Evolutionary conservation across 2,329 filamentous ascomycete species (phyloP).

Genomic region (Aspergillus texensis): DNA sequence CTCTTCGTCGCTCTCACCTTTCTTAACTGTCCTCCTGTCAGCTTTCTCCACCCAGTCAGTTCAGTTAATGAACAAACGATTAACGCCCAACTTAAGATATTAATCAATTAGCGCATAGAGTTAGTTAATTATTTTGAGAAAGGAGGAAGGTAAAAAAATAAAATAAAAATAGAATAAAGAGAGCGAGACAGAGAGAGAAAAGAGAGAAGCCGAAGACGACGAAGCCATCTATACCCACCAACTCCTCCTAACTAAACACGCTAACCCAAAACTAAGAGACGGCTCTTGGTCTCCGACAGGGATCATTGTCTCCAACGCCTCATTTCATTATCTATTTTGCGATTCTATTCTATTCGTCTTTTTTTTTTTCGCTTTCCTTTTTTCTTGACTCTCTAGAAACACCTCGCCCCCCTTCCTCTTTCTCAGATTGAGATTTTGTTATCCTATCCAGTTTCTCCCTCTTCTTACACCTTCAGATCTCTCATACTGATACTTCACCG

Average conservation of each 20-base stretch:
- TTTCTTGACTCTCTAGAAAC: neutral
- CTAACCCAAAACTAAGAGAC: constrained; percentile 15
- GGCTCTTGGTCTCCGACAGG: constrained; percentile 19
- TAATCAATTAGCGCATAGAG: neutral
- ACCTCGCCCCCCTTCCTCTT: neutral
- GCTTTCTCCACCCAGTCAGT: neutral
- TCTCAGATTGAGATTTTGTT: neutral
- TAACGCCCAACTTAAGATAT: neutral
- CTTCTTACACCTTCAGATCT: neutral
- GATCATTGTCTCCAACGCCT: constrained; percentile 20
- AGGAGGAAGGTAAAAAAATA: neutral
- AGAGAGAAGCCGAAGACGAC: neutral
- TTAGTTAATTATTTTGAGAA: neutral
- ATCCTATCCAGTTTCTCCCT: constrained; percentile 5
- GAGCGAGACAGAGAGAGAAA: neutral
- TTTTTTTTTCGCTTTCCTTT: constrained; percentile 6
- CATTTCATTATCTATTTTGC: constrained; percentile 7
- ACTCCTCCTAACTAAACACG: neutral
- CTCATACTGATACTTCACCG: neutral
- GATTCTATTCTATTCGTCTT: constrained; percentile 6
- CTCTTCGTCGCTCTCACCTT: constrained; percentile 1
- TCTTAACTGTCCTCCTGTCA: neutral
- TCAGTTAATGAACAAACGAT: neutral
- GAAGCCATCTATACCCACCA: constrained; percentile 6
- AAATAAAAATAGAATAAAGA: neutral